Base-by-base conservation (phyloP, 495 filamentous ascomycete species). In the Neurospora sp. region DNA sequence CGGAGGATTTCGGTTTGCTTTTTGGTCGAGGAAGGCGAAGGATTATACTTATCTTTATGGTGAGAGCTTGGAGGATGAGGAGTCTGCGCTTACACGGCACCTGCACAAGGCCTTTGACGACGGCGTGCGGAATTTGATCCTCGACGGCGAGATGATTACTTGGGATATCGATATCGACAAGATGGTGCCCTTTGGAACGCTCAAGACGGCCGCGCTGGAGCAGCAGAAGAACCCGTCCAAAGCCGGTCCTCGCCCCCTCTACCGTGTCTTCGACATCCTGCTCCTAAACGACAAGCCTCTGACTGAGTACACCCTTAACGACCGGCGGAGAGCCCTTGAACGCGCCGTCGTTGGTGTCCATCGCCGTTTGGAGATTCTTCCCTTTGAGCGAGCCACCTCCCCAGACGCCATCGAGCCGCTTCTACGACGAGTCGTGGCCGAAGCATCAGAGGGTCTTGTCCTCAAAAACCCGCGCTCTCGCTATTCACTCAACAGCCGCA, bases 121-220 rank as follows among this genome's bases (percentile, higher is more conserved):
- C 7, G 89, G 90, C 0, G 94, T 98, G 10, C 84, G 90, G 62
- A 89, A 94, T 78, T 86, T 98, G 77, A 97, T 99, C 39, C 85
- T 99, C 3, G 96, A 99, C 76, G 96, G 96, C 11, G 96, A 99
- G 81, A 99, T 99, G 96, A 93, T 99, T 71, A 97, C 94, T 10
- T 99, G 96, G 96, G 94, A 98, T 79, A 90, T 93, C n/a, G 90
- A 92, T 70, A 83, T 92, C 70, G 90, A 97, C 81, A 89, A 90
- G 70, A 92, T 94, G 48, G 90, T 97, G 44, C 90, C 91, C 3
- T 99, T 99, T 77, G 96, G 96, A 7, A 97, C 93, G 0, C 85
- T 99, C 38, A 99, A 99, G 81, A 94, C 93, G 10, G 96, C 95
- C 10, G 96, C 95, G 0, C 77, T 97, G 27, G 90, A 90, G 0